These are phyloP conservation scores for Candida ipomoeae DNA, from an alignment of 805 yeast species.

Conservation along the genomic window DNA sequence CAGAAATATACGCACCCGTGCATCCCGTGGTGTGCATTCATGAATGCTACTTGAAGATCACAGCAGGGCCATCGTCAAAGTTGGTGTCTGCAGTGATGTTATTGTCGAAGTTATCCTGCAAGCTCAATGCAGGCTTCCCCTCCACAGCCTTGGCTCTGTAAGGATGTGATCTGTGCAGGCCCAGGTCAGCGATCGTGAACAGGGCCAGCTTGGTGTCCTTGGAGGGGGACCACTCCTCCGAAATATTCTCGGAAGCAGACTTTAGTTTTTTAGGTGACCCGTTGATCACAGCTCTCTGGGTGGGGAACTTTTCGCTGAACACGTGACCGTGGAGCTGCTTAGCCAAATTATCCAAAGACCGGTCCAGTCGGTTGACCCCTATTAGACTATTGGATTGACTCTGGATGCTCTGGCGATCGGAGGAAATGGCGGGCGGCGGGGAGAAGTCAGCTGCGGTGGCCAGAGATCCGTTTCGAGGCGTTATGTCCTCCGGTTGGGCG, in stretches of 20 bases:
- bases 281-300: constrained; percentile 25
- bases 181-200: neutral
- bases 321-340: constrained; percentile 34
- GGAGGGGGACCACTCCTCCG: neutral
- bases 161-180: neutral
- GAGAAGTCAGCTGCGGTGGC: neutral
- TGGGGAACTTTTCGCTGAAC: constrained; percentile 37
- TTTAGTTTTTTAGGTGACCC: constrained; percentile 5
- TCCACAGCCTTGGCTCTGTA: neutral
- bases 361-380: constrained; percentile 5
- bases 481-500: constrained; percentile 17
- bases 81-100: constrained; percentile 13
- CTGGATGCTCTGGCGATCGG: constrained; percentile 11
- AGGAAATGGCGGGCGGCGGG: constrained; percentile 10
- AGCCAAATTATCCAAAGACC: constrained; percentile 36
- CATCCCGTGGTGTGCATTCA: too few species aligned
- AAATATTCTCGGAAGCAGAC: constrained; percentile 2
- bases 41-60: constrained; percentile 15
- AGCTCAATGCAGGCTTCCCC: constrained; percentile 5
- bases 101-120: constrained; percentile 22
- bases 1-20: neutral
- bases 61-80: constrained; percentile 15
- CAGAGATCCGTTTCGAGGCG: neutral
- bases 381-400: constrained; percentile 11
- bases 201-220: neutral